A percentile compares a stretch with the other conserved stretches of the same genome.
These are phyloP conservation scores for Fusarium sp. DNA, from an alignment of 2,329 filamentous ascomycete species.

Conservation along the genomic window DNA sequence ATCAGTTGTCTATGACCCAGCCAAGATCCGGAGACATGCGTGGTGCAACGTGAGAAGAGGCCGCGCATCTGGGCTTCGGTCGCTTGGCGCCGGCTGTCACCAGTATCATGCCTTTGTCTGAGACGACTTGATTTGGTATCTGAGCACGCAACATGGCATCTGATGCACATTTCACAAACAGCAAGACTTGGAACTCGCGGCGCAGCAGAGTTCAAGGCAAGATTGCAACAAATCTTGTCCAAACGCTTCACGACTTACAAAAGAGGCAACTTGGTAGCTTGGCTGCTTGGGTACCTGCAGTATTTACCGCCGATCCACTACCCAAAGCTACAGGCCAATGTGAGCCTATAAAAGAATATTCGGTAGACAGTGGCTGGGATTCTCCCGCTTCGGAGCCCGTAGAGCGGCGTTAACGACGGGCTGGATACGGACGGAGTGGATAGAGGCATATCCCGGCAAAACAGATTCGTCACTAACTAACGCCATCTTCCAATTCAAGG, in stretches of 20 bases:
- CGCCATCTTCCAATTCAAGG: constrained; percentile 27
- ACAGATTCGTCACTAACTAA: constrained; percentile 36
- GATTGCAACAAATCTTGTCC: constrained; percentile 2
- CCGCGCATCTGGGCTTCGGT: constrained; percentile 16
- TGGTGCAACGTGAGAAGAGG: constrained; percentile 36
- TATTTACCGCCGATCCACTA: constrained; percentile 20
- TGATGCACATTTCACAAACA: not conserved
- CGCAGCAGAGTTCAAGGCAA: not conserved
- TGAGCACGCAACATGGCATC: constrained; percentile 1
- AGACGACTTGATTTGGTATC: constrained; percentile 12
- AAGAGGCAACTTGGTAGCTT: not conserved
- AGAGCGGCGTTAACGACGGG: constrained; percentile 18
- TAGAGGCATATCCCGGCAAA: constrained; percentile 21
- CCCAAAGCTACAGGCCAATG: not conserved
- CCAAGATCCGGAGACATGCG: constrained; percentile 37
- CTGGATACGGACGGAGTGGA: not conserved
- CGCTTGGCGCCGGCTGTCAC: constrained; percentile 31
- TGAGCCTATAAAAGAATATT: constrained; percentile 17
- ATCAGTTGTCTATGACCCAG: constrained; percentile 34
- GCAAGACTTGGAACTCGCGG: constrained; percentile 5
- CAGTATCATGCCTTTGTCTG: constrained; percentile 24
- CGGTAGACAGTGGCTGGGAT: constrained; percentile 31
- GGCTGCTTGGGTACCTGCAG: constrained; percentile 18
- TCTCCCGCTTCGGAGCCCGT: constrained; percentile 18
- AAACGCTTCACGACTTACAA: constrained; percentile 1